Conservation (phyloP, 2,329 filamentous ascomycete species). For the Aspergillus sp. region DNA sequence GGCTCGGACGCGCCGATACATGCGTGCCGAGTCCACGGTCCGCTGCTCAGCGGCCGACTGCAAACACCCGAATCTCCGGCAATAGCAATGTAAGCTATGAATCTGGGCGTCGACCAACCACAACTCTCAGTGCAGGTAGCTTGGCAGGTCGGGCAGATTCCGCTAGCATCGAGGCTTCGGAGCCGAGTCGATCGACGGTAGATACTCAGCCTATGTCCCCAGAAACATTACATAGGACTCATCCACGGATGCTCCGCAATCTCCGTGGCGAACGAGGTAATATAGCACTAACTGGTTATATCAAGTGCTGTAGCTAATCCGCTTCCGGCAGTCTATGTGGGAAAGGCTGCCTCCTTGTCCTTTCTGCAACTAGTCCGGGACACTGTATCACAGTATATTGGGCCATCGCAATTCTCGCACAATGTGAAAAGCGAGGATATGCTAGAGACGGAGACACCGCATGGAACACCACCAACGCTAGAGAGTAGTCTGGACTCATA, state of each 20-base stretch:
- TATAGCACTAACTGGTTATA: slow-evolving; percentile 24
- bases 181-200: not conserved
- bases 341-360: slow-evolving; percentile 48
- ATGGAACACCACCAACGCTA: slow-evolving; percentile 36
- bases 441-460: slow-evolving; percentile 52
- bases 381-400: slow-evolving; percentile 52
- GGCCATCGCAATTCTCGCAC: slow-evolving; percentile 57
- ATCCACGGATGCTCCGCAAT: slow-evolving; percentile 53
- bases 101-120: slow-evolving; percentile 4
- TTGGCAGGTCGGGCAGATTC: slow-evolving; percentile 12
- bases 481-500: slow-evolving; percentile 32
- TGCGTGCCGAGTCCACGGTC: slow-evolving; percentile 33
- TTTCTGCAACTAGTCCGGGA: slow-evolving; percentile 58
- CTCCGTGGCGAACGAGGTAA: slow-evolving; percentile 55
- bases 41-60: not conserved
- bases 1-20: slow-evolving; percentile 44
- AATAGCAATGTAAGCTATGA: not conserved
- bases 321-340: slow-evolving; percentile 30
- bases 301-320: not conserved
- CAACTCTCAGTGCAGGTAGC: not conserved
- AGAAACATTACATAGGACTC: slow-evolving; percentile 34
- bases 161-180: slow-evolving; percentile 8
- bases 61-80: not conserved
- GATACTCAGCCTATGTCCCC: slow-evolving; percentile 27
- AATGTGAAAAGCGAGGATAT: slow-evolving; percentile 55